phyloP scores from a whole-genome alignment of 2,329 filamentous ascomycete species.

The Aureobasidium sp. region DNA sequence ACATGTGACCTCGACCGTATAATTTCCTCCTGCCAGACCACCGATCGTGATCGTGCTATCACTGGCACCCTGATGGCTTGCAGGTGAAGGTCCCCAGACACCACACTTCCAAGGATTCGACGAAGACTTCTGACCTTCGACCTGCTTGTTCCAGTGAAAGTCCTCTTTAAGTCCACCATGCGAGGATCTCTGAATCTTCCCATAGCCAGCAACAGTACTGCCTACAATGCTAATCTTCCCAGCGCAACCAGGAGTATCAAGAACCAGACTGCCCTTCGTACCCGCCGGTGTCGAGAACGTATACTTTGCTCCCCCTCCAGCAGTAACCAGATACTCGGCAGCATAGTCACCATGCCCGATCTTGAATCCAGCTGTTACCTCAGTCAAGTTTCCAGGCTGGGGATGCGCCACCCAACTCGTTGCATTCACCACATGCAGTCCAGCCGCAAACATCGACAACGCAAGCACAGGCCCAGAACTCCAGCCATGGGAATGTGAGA shows the following conservation, averaged over 20 bases:
- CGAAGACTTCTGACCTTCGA: neutral
- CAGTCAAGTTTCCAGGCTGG: slow-evolving; percentile 15
- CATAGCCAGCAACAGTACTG: neutral
- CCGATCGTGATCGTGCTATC: neutral
- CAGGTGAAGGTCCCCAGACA: neutral
- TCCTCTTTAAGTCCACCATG: neutral
- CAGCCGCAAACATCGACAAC: slow-evolving; percentile 37
- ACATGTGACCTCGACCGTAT: neutral
- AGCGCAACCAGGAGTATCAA: neutral
- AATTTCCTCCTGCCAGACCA: neutral
- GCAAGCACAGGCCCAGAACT: slow-evolving; percentile 42
- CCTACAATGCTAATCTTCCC: neutral
- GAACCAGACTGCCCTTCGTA: slow-evolving; percentile 1
- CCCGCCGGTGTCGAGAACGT: slow-evolving; percentile 5
- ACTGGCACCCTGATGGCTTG: too few relatives aligned
- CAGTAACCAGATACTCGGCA: slow-evolving; percentile 8
- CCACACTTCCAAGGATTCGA: neutral
- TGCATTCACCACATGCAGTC: slow-evolving; percentile 33
- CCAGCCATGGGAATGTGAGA: slow-evolving; percentile 47
- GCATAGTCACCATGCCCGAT: slow-evolving; percentile 3
- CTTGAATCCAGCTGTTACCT: slow-evolving; percentile 14
- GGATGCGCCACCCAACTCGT: slow-evolving; percentile 17
- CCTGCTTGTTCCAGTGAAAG: neutral
- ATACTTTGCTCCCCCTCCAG: neutral
- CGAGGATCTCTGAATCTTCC: neutral